These are phyloP conservation scores for Chlorella sorokiniana DNA, from an alignment of 139 green algal genomes.

Conservation along the genomic window DNA sequence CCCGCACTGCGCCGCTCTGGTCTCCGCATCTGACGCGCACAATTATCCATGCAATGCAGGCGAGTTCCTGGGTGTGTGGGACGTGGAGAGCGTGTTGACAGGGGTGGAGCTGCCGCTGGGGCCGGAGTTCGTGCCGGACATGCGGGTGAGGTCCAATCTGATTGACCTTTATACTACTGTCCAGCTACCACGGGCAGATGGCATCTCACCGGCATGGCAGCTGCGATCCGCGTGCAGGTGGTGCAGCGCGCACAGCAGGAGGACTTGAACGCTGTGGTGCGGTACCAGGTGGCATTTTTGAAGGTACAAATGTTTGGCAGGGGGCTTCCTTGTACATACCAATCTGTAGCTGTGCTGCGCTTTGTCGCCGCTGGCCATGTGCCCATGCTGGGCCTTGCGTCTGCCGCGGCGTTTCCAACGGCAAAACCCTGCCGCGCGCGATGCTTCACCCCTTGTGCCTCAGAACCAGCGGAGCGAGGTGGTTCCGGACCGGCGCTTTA, in stretches of 20 bases:
- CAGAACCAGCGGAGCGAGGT: conserved; percentile 62
- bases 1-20: too few relatives aligned
- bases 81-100: conserved; percentile 58
- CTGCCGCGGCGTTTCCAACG: neutral
- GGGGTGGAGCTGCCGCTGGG: conserved; percentile 74
- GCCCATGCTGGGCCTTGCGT: neutral
- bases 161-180: too few relatives aligned
- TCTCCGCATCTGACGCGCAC: too few relatives aligned
- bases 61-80: conserved; percentile 64
- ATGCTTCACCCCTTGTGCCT: neutral
- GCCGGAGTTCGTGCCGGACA: conserved; percentile 66
- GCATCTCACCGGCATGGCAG: neutral
- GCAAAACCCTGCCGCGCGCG: neutral
- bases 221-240: neutral
- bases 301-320: neutral
- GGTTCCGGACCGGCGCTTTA: conserved; percentile 79
- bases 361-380: too few relatives aligned
- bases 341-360: neutral
- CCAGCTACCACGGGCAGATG: too few relatives aligned
- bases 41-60: conserved; percentile 22
- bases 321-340: neutral
- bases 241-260: conserved; percentile 58
- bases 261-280: conserved; percentile 52
- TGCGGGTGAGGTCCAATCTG: conserved; percentile 29
- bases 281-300: conserved; percentile 54